Conservation (phyloP, 768 basidiomycete genomes). For the Royoungia palumana region DNA sequence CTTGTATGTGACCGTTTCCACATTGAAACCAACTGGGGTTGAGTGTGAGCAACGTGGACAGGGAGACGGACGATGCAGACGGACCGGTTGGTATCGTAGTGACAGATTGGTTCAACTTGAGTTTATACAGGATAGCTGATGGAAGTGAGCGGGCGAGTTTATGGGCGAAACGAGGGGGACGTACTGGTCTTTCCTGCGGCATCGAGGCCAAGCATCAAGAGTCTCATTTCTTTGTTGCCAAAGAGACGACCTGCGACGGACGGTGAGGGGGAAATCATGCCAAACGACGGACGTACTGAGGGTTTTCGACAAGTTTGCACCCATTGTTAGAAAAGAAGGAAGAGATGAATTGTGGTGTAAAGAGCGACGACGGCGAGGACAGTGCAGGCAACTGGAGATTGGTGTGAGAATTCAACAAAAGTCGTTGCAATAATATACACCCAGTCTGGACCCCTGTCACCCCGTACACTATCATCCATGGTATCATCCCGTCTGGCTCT, state of each 20-base stretch:
- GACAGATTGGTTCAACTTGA: conserved; percentile 97
- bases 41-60: conserved; percentile 1
- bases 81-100: conserved; percentile 96
- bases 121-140: conserved; percentile 95
- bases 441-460: conserved; percentile 30
- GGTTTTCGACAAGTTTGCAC: conserved; percentile 84
- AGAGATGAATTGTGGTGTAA: conserved; percentile 42
- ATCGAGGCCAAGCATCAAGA: conserved; percentile 95
- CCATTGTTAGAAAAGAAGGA: conserved; percentile 49
- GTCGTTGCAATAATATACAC: conserved; percentile 13
- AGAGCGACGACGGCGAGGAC: conserved; percentile 52
- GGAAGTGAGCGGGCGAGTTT: neutral
- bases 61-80: neutral
- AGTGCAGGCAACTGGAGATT: conserved; percentile 27
- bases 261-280: conserved; percentile 1
- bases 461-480: conserved; percentile 7
- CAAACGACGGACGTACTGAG: conserved; percentile 40
- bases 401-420: conserved; percentile 26
- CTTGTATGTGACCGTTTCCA: conserved; percentile 99
- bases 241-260: conserved; percentile 74
- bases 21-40: conserved; percentile 88
- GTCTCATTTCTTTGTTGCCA: conserved; percentile 98
- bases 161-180: conserved; percentile 29
- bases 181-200: conserved; percentile 98
- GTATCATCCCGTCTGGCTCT: conserved; percentile 40